A percentile compares a stretch with the other conserved stretches of the same genome.
These are phyloP conservation scores for Vicia sativa DNA, from an alignment of 306 rosid species.

Conservation along the genomic window DNA sequence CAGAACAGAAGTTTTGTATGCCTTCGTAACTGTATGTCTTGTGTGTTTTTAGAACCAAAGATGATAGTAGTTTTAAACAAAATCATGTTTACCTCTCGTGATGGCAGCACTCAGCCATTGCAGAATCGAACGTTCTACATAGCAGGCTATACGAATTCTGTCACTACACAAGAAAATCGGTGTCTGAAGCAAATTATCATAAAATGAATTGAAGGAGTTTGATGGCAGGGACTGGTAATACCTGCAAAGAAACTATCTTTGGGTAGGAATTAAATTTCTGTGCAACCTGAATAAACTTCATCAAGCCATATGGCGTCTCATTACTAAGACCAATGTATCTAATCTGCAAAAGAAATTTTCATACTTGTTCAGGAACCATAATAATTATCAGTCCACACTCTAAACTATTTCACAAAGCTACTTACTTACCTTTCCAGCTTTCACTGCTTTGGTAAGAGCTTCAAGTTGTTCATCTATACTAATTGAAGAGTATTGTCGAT, in stretches of 20 bases:
- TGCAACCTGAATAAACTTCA: conserved; percentile 84
- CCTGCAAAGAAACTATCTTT: conserved; percentile 86
- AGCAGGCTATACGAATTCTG: conserved; percentile 86
- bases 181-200: conserved; percentile 28
- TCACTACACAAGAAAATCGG: conserved; percentile 46
- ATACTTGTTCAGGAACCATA: conserved; percentile 3
- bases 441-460: conserved; percentile 66
- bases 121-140: conserved; percentile 85
- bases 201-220: conserved; percentile 4
- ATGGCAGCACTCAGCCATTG: conserved; percentile 91
- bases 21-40: too few relatives aligned
- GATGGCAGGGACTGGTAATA: conserved; percentile 37
- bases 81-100: conserved; percentile 66
- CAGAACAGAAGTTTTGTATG: too few relatives aligned
- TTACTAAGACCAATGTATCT: conserved; percentile 88
- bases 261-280: conserved; percentile 51
- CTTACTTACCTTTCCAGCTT: conserved; percentile 78
- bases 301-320: conserved; percentile 89
- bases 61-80: too few relatives aligned
- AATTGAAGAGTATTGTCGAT: conserved; percentile 59
- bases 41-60: conserved; percentile 9
- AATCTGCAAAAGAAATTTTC: conserved; percentile 54
- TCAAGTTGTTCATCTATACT: conserved; percentile 78
- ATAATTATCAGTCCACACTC: conserved; percentile 6
- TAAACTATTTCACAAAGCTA: conserved; percentile 25